Conservation (phyloP, 805 yeast species). For the Tetrapisispora iriomotensis region DNA sequence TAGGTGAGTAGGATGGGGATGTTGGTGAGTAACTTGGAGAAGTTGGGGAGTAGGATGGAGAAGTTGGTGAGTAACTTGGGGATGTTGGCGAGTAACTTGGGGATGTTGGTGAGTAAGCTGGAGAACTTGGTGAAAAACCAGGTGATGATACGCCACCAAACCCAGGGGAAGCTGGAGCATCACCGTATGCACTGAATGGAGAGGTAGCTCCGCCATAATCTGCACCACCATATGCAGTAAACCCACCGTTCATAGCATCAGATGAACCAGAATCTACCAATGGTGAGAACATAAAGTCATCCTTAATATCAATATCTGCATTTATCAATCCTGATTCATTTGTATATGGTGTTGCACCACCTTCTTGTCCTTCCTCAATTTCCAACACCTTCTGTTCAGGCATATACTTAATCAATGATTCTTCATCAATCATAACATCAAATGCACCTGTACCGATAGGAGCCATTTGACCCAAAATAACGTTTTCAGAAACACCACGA, state of each 20-base stretch:
- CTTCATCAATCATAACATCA: constrained; percentile 90
- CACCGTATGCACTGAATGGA: constrained; percentile 40
- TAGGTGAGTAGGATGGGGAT: constrained; percentile 72
- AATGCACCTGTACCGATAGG: constrained; percentile 98
- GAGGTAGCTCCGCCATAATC: constrained; percentile 51
- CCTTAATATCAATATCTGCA: constrained; percentile 51
- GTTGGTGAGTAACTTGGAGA: constrained; percentile 76
- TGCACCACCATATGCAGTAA: constrained; percentile 81
- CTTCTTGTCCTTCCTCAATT: constrained; percentile 45
- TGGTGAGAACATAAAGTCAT: constrained; percentile 86
- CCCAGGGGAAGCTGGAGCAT: constrained; percentile 51
- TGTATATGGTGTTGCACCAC: constrained; percentile 89
- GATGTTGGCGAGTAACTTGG: constrained; percentile 76
- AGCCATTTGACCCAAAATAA: constrained; percentile 95
- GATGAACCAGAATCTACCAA: constrained; percentile 75
- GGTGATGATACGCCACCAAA: constrained; percentile 52
- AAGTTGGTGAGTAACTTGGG: constrained; percentile 67
- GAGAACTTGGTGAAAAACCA: constrained; percentile 66
- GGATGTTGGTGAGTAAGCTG: constrained; percentile 71
- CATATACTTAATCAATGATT: constrained; percentile 51
- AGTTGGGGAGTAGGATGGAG: constrained; percentile 63
- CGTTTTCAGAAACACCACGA: constrained; percentile 96
- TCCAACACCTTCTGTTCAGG: constrained; percentile 34
- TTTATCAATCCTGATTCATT: constrained; percentile 50
- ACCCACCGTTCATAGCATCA: constrained; percentile 69